phyloP scores from a whole-genome alignment of 2,329 filamentous ascomycete species.

The Penicillium sp. region DNA sequence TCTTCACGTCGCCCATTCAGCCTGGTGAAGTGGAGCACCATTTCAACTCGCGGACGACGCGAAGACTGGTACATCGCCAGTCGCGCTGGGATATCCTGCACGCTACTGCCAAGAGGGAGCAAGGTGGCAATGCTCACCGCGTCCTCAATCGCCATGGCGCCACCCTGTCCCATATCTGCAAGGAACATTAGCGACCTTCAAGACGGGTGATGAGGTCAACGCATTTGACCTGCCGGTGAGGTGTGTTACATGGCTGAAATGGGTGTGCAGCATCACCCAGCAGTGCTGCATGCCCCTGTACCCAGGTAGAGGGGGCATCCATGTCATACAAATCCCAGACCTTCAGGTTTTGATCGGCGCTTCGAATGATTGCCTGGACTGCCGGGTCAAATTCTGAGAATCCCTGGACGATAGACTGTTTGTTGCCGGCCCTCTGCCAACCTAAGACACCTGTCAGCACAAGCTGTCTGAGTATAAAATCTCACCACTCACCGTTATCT shows the following conservation, averaged over 20 bases:
- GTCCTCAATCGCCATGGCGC: constrained; percentile 39
- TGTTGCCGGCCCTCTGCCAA: constrained; percentile 26
- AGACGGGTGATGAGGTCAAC: not conserved
- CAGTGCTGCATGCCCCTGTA: constrained; percentile 56
- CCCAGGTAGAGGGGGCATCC: constrained; percentile 60
- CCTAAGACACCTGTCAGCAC: constrained; percentile 9
- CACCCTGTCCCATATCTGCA: constrained; percentile 36
- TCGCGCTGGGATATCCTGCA: constrained; percentile 18
- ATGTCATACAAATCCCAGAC: constrained; percentile 66
- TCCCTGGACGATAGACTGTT: constrained; percentile 11
- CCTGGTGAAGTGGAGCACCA: constrained; percentile 24
- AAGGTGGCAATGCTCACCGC: constrained; percentile 33
- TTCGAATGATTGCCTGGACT: constrained; percentile 24
- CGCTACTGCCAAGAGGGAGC: constrained; percentile 23
- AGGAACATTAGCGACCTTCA: not conserved
- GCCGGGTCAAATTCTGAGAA: constrained; percentile 25
- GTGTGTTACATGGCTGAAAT: constrained; percentile 57
- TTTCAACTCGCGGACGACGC: constrained; percentile 26
- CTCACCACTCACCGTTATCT: constrained; percentile 29
- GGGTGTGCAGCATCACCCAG: constrained; percentile 71
- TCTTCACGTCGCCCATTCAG: constrained; percentile 30
- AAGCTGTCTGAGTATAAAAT: not conserved
- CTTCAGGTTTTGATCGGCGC: constrained; percentile 52
- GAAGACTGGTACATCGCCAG: constrained; percentile 25
- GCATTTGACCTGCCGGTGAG: not conserved